phyloP scores from a whole-genome alignment of 441 rosid genomes.

The Eruca vesicaria region DNA sequence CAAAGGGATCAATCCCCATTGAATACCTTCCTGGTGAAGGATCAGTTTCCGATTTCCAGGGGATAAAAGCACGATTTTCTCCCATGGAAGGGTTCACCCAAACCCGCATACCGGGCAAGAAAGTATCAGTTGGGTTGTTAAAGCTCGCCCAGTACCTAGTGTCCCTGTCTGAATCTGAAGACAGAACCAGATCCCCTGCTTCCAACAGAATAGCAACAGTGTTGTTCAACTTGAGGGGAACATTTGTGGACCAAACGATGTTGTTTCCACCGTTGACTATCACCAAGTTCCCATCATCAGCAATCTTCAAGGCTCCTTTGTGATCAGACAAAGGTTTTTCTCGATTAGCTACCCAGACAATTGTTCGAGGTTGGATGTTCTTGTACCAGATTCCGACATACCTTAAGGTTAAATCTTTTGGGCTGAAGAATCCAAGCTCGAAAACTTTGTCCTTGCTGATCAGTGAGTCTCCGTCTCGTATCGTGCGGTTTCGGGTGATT shows the following conservation, averaged over 20 bases:
- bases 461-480: conserved; percentile 54
- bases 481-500: conserved; percentile 40
- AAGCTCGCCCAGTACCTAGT: conserved; percentile 65
- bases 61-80: conserved; percentile 42
- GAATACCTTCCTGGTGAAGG: conserved; percentile 69
- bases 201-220: conserved; percentile 38
- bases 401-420: conserved; percentile 37
- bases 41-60: conserved; percentile 72
- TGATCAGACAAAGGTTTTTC: conserved; percentile 43
- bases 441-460: conserved; percentile 39
- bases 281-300: conserved; percentile 29
- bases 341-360: conserved; percentile 83
- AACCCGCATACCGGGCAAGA: conserved; percentile 64
- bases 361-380: conserved; percentile 40
- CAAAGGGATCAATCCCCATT: conserved; percentile 57
- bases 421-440: conserved; percentile 64
- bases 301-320: conserved; percentile 43
- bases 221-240: conserved; percentile 23
- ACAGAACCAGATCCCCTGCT: conserved; percentile 53
- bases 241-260: conserved; percentile 54
- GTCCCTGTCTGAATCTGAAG: conserved; percentile 21
- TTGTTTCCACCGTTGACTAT: conserved; percentile 24
- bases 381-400: conserved; percentile 79
- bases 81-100: conserved; percentile 35
- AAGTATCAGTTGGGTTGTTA: conserved; percentile 62